Evolutionary conservation across 371 early-diverging fungal genomes (phyloP).

Genomic region (Mortierella sp.): DNA sequence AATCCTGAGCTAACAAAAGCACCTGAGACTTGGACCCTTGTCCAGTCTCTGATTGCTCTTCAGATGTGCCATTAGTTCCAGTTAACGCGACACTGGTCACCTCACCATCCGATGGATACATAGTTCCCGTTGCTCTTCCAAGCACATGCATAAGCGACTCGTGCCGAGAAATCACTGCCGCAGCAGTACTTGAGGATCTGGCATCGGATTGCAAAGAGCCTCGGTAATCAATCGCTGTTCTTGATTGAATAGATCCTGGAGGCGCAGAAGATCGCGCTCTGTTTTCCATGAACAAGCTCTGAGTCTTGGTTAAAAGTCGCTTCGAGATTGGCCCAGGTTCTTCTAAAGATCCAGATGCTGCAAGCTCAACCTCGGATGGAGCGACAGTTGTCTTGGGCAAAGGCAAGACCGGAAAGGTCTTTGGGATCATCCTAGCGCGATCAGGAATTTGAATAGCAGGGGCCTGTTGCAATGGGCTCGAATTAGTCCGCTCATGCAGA

Average conservation of each 20-base stretch:
- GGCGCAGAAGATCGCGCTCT: slow-evolving; percentile 25
- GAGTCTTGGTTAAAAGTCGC: slow-evolving; percentile 14
- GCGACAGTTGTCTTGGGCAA: background rate
- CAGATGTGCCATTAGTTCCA: background rate
- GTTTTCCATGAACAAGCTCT: slow-evolving; percentile 37
- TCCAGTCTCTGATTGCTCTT: background rate
- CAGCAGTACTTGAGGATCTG: too few species aligned
- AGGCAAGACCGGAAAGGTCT: background rate
- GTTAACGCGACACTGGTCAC: background rate
- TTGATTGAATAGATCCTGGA: slow-evolving; percentile 19
- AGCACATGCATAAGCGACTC: background rate
- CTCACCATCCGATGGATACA: slow-evolving; percentile 2
- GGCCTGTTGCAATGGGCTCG: background rate
- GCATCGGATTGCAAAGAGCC: background rate
- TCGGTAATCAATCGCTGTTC: background rate
- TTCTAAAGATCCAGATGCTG: background rate
- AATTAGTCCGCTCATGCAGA: background rate
- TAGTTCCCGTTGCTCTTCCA: background rate
- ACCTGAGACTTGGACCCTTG: slow-evolving; percentile 18
- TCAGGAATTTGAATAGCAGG: background rate
- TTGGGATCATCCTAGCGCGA: background rate
- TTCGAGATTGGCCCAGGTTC: background rate
- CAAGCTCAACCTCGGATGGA: background rate
- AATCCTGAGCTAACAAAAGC: slow-evolving; percentile 23
- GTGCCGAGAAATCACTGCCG: slow-evolving; percentile 1